Evolutionary conservation across 306 rosid species (phyloP), one percentile per base, ranked within the genome.

Genomic region (Cucurbita ficifolia): DNA sequence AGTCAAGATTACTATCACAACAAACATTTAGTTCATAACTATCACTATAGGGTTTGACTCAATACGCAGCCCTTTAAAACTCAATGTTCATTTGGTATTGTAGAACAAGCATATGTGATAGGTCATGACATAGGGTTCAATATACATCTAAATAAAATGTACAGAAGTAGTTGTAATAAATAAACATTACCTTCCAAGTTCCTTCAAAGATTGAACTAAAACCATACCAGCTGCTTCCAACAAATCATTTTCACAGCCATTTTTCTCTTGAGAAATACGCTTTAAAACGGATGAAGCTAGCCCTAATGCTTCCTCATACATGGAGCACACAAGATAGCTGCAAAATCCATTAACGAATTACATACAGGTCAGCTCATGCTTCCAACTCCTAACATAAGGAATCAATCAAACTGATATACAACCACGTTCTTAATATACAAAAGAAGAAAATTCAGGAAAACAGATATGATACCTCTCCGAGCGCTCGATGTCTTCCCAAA

Each of bases 251-350:
- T 72, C 76, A 67, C 58, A 8, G 33, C 3, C 52, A 19, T 1
- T 46, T 9, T 59, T 53, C 29, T 57, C n/a, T 1, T 39, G 39
- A 36, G 58, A 65, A 43, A 87, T 75, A n/a, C 75, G 81, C 78
- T 85, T 85, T 77, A 90, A 69, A 74, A 86, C 76, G 9, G 97
- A 87, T 43, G 88, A 84, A 82, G 98, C 85, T 49, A 75, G 70
- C 10, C 83, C 80, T 35, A 82, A 83, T 0, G 97, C 96, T 68
- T 85, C 88, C 79, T 86, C 86, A 13, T 81, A 89, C 92, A 84
- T 83, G 51, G 86, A 84, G 70, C 95, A 85, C 46, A 90, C 94
- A 46, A 94, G 98, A 82, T 76, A 88, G 82, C 97, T 88, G 85
- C 72, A 79, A 57, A n/a, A 1, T 0, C 36, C 17, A 75, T 33